Conservation (phyloP, 805 yeast genomes). For the Lipomyces yamanashiensis region DNA sequence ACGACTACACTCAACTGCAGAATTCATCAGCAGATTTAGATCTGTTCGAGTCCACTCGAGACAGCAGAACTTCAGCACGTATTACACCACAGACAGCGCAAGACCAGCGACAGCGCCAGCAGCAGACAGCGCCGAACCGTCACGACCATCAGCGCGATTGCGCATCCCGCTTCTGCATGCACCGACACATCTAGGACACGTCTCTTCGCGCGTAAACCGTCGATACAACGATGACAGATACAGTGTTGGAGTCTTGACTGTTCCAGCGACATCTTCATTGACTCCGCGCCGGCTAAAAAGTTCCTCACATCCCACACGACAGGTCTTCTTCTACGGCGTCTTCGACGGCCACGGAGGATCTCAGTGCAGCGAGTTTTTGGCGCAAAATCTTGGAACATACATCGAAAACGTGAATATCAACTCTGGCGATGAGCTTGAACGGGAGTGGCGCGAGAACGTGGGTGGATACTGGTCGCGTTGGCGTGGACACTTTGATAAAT, state of each 20-base stretch:
- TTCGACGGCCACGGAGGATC: constrained; percentile 97
- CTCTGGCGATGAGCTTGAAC: constrained; percentile 51
- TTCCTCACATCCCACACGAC: constrained; percentile 31
- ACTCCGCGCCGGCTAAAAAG: constrained; percentile 37
- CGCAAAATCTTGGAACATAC: constrained; percentile 56
- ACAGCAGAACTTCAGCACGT: constrained; percentile 8
- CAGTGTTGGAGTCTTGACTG: constrained; percentile 63
- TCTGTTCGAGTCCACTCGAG: not conserved
- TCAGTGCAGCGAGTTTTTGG: constrained; percentile 68
- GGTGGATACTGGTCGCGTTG: constrained; percentile 89
- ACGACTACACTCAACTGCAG: not conserved
- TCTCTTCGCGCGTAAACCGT: constrained; percentile 74
- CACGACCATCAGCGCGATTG: constrained; percentile 22
- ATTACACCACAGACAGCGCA: constrained; percentile 16
- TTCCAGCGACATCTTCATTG: constrained; percentile 47
- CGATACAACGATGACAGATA: constrained; percentile 80
- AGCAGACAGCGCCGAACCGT: not conserved
- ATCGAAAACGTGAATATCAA: constrained; percentile 54
- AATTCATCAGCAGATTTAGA: constrained; percentile 6
- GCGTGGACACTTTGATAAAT: constrained; percentile 54
- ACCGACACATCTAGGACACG: constrained; percentile 81
- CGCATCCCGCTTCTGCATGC: constrained; percentile 64
- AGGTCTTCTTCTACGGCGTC: constrained; percentile 70
- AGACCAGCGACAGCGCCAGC: not conserved
- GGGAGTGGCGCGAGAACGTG: constrained; percentile 60